phyloP scores from a whole-genome alignment of 2,329 filamentous ascomycete genomes.

The Fusarium sp. region DNA sequence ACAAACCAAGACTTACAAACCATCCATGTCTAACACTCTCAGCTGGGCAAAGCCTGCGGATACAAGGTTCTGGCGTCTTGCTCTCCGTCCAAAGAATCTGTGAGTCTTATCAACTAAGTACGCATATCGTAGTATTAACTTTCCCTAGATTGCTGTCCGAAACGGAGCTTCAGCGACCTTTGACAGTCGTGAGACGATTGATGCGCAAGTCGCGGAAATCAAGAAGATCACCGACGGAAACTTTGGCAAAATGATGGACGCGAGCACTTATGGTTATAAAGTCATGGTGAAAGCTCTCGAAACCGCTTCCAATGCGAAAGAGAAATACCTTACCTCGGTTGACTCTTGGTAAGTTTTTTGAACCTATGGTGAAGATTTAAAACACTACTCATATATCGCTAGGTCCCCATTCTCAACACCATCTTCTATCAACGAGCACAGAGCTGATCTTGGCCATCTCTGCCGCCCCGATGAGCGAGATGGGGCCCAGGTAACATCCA shows the following conservation, averaged over 20 bases:
- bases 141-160: constrained; percentile 36
- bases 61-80: constrained; percentile 51
- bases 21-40: not conserved
- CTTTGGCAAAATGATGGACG: constrained; percentile 48
- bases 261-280: constrained; percentile 43
- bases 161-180: constrained; percentile 48
- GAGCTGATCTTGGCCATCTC: constrained; percentile 39
- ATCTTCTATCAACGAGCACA: constrained; percentile 36
- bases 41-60: constrained; percentile 49
- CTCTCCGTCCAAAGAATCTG: constrained; percentile 44
- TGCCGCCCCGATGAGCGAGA: constrained; percentile 29
- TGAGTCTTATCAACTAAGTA: not conserved
- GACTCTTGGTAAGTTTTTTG: constrained; percentile 47
- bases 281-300: constrained; percentile 46
- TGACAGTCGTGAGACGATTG: constrained; percentile 41
- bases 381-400: fast-evolving
- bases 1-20: too few species aligned
- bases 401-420: constrained; percentile 41
- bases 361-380: not conserved
- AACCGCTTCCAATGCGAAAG: constrained; percentile 25
- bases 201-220: constrained; percentile 47
- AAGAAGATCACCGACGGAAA: constrained; percentile 45
- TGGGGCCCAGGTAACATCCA: constrained; percentile 23
- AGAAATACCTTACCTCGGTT: constrained; percentile 47
- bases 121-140: not conserved